These are phyloP conservation scores for Cylindrotheca closterium DNA, from an alignment of 108 stramenopile genomes.

Conservation along the genomic window DNA sequence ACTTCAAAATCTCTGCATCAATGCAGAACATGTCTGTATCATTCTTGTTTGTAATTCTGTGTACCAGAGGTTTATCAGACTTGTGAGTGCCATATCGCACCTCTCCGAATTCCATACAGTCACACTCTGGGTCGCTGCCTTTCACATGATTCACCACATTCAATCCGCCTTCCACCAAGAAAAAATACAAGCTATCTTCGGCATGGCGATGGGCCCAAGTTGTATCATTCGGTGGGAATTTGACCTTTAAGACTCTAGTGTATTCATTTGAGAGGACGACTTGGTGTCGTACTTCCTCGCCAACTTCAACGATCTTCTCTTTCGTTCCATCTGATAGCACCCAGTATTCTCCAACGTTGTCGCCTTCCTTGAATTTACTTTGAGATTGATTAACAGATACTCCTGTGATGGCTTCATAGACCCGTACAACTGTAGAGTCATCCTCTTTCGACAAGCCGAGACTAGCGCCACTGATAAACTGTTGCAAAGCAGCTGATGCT, in stretches of 20 bases:
- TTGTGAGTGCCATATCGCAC: conserved; percentile 37
- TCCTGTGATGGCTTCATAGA: conserved; percentile 64
- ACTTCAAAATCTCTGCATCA: conserved; percentile 59
- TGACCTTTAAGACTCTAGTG: conserved; percentile 51
- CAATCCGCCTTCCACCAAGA: conserved; percentile 53
- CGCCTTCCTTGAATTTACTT: conserved; percentile 22
- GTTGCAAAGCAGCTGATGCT: conserved; percentile 65
- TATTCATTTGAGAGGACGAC: conserved; percentile 55
- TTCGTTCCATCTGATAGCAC: conserved; percentile 39
- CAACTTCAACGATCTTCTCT: conserved; percentile 65
- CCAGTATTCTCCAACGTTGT: conserved; percentile 53
- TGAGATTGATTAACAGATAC: conserved; percentile 38
- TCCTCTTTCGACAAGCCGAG: conserved; percentile 62
- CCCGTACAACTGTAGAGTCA: conserved; percentile 74
- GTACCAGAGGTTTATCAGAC: conserved; percentile 56
- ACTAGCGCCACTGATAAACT: conserved; percentile 58
- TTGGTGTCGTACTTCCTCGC: conserved; percentile 49
- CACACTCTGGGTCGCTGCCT: conserved; percentile 49
- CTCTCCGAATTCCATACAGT: conserved; percentile 74
- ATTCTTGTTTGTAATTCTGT: conserved; percentile 60
- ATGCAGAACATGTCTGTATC: conserved; percentile 54
- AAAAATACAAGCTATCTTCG: conserved; percentile 62
- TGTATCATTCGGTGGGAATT: conserved; percentile 52
- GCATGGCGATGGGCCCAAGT: conserved; percentile 72
- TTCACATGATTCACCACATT: conserved; percentile 66